Evolutionary conservation across 2,329 filamentous ascomycete genomes (phyloP).

Genomic region (Verticillium albo-atrum): DNA sequence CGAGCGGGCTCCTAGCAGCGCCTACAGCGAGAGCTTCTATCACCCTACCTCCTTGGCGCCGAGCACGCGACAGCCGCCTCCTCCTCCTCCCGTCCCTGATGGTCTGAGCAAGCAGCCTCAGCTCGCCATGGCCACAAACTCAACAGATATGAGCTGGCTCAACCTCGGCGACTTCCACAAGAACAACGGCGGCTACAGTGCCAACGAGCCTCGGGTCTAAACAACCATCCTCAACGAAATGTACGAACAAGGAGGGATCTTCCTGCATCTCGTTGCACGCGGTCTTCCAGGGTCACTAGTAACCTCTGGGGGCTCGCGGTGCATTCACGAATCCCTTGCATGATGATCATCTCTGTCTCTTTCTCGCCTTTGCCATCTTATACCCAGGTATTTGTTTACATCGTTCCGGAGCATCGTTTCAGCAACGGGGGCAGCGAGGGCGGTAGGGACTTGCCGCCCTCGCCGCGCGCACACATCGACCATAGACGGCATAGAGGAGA

Average conservation of each 20-base stretch:
- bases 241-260: not conserved
- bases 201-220: not conserved
- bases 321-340: slow-evolving; percentile 11
- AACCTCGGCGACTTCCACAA: slow-evolving; percentile 54
- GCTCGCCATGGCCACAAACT: slow-evolving; percentile 42
- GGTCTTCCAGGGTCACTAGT: not conserved
- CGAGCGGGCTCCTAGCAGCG: slow-evolving; percentile 46
- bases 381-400: slow-evolving; percentile 13
- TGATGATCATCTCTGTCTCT: slow-evolving; percentile 10
- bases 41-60: slow-evolving; percentile 34
- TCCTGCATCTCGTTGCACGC: not conserved
- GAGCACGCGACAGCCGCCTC: slow-evolving; percentile 22
- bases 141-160: slow-evolving; percentile 75
- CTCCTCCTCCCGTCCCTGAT: slow-evolving; percentile 24
- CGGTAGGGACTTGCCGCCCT: not conserved
- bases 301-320: slow-evolving; percentile 5
- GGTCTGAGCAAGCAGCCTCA: slow-evolving; percentile 43
- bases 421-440: not conserved
- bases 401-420: slow-evolving; percentile 14
- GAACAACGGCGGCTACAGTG: slow-evolving; percentile 12
- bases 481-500: slow-evolving; percentile 13
- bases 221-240: not conserved
- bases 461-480: slow-evolving; percentile 8
- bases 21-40: slow-evolving; percentile 43
- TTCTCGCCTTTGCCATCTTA: slow-evolving; percentile 12